Percentiles rank a stretch among this genome's conserved stretches.
Evolutionary conservation across 1,284 basidiomycete genomes (phyloP).

Genomic region (Ustilago sp.): DNA sequence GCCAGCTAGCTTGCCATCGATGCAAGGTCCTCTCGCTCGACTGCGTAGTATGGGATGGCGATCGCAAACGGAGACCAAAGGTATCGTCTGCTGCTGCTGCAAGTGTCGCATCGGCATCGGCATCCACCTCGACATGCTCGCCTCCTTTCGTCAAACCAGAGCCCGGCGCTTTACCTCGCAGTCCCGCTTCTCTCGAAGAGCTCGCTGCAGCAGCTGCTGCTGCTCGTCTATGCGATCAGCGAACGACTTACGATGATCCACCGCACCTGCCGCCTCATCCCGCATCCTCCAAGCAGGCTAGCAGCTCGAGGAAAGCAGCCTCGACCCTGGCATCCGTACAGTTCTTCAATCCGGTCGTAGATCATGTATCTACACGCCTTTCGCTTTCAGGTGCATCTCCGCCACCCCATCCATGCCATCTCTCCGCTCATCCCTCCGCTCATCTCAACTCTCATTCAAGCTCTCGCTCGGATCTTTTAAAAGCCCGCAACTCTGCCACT

Average conservation of each 20-base stretch:
- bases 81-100: conserved; percentile 4
- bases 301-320: conserved; percentile 31
- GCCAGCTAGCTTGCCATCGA: conserved; percentile 44
- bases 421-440: conserved; percentile 11
- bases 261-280: conserved; percentile 28
- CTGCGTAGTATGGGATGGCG: conserved; percentile 59
- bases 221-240: conserved; percentile 42
- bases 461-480: conserved; percentile 12
- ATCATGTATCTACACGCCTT: conserved; percentile 17
- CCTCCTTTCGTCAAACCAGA: conserved; percentile 17
- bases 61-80: conserved; percentile 52
- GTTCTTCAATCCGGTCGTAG: conserved; percentile 41
- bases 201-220: conserved; percentile 38
- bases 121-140: neutral
- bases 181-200: conserved; percentile 46
- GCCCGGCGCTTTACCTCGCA: conserved; percentile 27
- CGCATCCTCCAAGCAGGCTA: conserved; percentile 27
- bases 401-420: conserved; percentile 7
- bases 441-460: neutral
- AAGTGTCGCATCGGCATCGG: neutral
- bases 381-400: conserved; percentile 22
- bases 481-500: conserved; percentile 5
- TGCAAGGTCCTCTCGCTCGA: conserved; percentile 51
- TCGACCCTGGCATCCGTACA: conserved; percentile 46
- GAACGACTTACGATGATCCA: conserved; percentile 22